Base-by-base conservation (phyloP, 192 early-diverging fungal genomes). In the Obelidium mucronatum region DNA sequence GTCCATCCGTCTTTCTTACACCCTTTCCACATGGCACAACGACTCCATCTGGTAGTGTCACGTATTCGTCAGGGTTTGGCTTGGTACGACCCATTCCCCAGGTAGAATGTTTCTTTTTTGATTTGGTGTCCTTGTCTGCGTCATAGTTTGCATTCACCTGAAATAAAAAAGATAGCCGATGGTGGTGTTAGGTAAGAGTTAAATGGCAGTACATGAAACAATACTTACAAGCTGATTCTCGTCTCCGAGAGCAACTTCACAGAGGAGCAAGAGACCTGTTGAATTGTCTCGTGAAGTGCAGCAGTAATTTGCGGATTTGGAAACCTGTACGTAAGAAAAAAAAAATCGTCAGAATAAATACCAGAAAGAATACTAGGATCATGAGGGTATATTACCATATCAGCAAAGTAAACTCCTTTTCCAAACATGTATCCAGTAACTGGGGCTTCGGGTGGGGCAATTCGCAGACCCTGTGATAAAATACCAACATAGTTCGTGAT, bases 321-420 rank as follows among this genome's bases (percentile, higher is more conserved):
- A 87, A 31, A 89, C 4, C 73, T 61, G 22, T n/a, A 71, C 13
- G 35, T 13, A 48, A 6, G 13, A 73, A 19, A 67, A 61, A 73
- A 67, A 71, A 58, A 11, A 52, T 11, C 37, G 13, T 54, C 56
- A n/a, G 39, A 26, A 11, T 11, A 15, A 26, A 72, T 35, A 51
- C 11, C 11, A 51, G 48, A 61, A 17, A 61, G 17, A 55, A 79
- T 40, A 35, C 67, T 66, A n/a, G n/a, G n/a, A n/a, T n/a, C n/a
- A n/a, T n/a, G n/a, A n/a, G n/a, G n/a, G n/a, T n/a, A n/a, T n/a
- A 44, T 52, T 0, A 82, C 90, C 83, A 88, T 90, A 80, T 95
- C 91, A 3, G 92, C 94, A 79, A 95, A 95, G 66, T 95, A 95
- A 6, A 94, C 84, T 3, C 93, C 94, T 52, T 93, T 93, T 51